Conservation (phyloP, 768 basidiomycete species). For the Lenzites betulinus region DNA sequence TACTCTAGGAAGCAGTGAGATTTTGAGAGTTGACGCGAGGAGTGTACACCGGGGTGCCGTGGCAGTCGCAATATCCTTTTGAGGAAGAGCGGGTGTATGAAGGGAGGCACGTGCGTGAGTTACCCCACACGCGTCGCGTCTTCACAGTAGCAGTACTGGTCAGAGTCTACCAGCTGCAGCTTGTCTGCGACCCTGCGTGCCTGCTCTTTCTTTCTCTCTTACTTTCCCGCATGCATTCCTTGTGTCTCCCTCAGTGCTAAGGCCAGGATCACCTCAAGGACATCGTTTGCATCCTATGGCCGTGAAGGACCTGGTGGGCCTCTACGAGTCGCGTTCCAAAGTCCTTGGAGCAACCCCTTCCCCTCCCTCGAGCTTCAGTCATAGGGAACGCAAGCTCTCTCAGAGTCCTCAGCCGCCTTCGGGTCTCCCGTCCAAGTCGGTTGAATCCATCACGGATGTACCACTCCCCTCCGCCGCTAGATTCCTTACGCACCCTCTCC, state of each 20-base stretch:
- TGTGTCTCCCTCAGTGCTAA: no score
- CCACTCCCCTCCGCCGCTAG: conserved; percentile 1
- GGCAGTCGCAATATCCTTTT: neutral
- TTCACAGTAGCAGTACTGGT: neutral
- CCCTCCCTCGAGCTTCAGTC: neutral
- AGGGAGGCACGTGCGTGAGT: conserved; percentile 10
- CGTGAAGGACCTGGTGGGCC: conserved; percentile 33
- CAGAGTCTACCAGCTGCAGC: no score
- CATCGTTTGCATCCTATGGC: conserved; percentile 25
- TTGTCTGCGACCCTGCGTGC: no score
- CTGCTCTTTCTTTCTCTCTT: neutral
- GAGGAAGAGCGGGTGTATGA: conserved; percentile 1
- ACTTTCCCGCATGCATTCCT: neutral
- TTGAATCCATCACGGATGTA: neutral
- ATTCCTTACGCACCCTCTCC: conserved; percentile 24
- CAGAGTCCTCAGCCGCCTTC: neutral
- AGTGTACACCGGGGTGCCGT: no score
- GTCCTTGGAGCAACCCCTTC: neutral
- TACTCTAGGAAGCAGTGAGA: no score
- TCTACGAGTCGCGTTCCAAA: conserved; percentile 27
- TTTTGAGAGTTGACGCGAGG: no score
- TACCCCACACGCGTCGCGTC: conserved; percentile 14
- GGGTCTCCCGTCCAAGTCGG: neutral
- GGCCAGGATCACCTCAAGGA: neutral
- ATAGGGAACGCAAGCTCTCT: neutral